Percentiles rank a stretch among this genome's conserved stretches.
Evolutionary conservation across 176 grass and related monocot species (phyloP).

Genomic region (Tillandsia fasciculata): DNA sequence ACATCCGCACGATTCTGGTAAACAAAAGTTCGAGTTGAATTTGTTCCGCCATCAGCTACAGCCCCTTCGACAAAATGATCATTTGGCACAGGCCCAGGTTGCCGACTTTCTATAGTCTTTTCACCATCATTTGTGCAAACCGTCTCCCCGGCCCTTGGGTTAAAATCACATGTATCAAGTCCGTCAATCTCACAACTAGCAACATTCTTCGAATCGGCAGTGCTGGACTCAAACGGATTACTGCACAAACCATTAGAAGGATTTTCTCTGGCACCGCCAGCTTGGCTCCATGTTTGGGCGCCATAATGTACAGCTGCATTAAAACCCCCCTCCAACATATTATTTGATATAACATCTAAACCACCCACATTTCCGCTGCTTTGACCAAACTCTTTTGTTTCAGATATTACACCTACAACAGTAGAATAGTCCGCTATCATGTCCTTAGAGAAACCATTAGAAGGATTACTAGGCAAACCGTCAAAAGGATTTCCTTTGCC

Average conservation of each 20-base stretch:
- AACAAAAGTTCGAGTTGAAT: slow-evolving; percentile 11
- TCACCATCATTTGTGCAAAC: background rate
- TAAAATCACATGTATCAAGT: slow-evolving; percentile 30
- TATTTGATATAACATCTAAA: background rate
- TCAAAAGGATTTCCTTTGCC: no score
- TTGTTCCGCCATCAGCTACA: slow-evolving; percentile 24
- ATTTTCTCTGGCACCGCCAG: background rate
- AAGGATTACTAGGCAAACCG: background rate
- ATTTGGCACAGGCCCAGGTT: slow-evolving; percentile 11
- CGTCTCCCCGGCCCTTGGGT: slow-evolving; percentile 23
- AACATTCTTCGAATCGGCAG: slow-evolving; percentile 8
- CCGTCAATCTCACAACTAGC: slow-evolving; percentile 19
- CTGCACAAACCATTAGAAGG: background rate
- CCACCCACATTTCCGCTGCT: background rate
- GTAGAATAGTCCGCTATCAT: background rate
- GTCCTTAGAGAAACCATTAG: background rate
- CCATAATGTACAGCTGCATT: background rate
- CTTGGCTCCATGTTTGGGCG: background rate
- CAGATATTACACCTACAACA: background rate
- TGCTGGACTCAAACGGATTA: background rate
- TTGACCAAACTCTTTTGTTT: background rate
- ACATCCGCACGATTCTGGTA: slow-evolving; percentile 6
- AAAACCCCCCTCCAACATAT: background rate
- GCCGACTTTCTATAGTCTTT: slow-evolving; percentile 6
- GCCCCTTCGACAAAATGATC: slow-evolving; percentile 20